These are phyloP conservation scores for Buxus sempervirens DNA, from an alignment of 164 flowering plant genomes.

Conservation along the genomic window DNA sequence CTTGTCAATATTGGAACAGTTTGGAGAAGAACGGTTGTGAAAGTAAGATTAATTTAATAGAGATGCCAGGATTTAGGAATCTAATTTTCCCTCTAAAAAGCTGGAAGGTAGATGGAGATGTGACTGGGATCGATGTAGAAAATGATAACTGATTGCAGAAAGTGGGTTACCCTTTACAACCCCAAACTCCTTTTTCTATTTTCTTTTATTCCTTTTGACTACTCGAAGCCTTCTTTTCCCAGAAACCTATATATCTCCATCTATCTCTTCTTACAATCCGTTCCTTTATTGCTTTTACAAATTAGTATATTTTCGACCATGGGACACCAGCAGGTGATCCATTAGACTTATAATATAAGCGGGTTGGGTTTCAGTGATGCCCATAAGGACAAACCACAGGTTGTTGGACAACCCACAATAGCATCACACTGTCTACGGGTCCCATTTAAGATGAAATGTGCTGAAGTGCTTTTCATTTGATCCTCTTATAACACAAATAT, in stretches of 20 bases:
- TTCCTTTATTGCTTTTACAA: not conserved
- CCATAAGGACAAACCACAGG: no score
- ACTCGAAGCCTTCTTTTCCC: slow-evolving; percentile 1
- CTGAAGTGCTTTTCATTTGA: no score
- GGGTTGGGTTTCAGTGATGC: not conserved
- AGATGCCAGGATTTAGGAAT: slow-evolving; percentile 33
- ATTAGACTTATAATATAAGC: not conserved
- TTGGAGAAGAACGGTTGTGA: not conserved
- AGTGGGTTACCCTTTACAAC: slow-evolving; percentile 46
- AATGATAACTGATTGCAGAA: slow-evolving; percentile 31
- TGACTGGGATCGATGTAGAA: slow-evolving; percentile 5
- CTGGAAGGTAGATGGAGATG: slow-evolving; percentile 32
- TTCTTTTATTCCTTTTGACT: slow-evolving; percentile 23
- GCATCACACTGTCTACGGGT: no score
- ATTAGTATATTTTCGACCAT: not conserved
- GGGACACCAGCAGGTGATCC: not conserved
- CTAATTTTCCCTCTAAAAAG: slow-evolving; percentile 50
- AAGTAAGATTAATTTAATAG: slow-evolving; percentile 15
- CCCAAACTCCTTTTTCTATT: slow-evolving; percentile 12
- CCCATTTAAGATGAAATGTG: no score
- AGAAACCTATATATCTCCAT: not conserved
- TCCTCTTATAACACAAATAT: no score
- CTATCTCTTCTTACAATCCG: not conserved
- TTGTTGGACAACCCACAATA: no score
- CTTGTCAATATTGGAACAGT: no score